Percentiles rank a stretch among this genome's conserved stretches.
Conservation (phyloP, 805 yeast genomes). For the Wickerhamiella sorbophila region DNA sequence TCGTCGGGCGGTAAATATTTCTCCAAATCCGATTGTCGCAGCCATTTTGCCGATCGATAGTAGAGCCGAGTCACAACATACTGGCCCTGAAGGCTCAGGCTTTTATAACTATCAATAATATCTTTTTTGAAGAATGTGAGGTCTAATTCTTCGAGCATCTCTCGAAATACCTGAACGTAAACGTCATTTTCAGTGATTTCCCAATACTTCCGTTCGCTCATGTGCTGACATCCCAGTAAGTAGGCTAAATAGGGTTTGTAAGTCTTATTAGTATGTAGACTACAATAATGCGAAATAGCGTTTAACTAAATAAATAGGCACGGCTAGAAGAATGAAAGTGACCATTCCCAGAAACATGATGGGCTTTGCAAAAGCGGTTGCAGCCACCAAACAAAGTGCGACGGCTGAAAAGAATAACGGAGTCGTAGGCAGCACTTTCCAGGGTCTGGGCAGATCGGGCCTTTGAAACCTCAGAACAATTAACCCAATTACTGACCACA, state of each 20-base stretch:
- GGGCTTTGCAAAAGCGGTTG: background rate
- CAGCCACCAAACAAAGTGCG: background rate
- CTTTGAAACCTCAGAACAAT: constrained; percentile 24
- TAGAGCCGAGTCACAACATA: constrained; percentile 16
- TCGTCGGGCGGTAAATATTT: constrained; percentile 16
- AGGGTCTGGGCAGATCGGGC: constrained; percentile 27
- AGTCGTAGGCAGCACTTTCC: constrained; percentile 25
- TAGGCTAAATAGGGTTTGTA: background rate
- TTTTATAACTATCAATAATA: constrained; percentile 2
- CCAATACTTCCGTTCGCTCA: constrained; percentile 12
- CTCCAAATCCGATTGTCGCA: constrained; percentile 13
- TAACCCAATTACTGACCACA: constrained; percentile 27
- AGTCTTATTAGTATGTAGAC: background rate
- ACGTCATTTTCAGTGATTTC: constrained; percentile 15
- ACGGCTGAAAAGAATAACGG: constrained; percentile 19
- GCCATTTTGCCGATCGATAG: constrained; percentile 13
- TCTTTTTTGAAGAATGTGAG: constrained; percentile 6
- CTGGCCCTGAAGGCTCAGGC: constrained; percentile 9
- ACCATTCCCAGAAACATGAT: background rate
- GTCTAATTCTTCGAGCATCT: constrained; percentile 16
- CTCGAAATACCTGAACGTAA: constrained; percentile 16
- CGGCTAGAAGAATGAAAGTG: background rate
- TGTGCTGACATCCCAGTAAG: background rate
- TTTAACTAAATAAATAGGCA: background rate
- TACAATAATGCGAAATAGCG: background rate